Conservation (phyloP, 306 rosid species). For the Trifolium fragiferum region DNA sequence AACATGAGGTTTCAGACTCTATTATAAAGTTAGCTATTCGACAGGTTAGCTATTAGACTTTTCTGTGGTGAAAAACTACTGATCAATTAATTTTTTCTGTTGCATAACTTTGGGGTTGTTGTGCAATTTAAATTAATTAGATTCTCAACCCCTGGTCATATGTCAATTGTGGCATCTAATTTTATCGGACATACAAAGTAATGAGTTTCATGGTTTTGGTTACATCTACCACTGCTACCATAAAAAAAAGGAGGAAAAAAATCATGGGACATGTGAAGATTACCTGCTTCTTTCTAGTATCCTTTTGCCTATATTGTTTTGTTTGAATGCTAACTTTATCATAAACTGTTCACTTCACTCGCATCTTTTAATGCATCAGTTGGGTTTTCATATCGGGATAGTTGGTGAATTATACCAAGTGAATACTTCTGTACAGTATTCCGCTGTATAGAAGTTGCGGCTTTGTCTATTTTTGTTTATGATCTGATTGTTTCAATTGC, state of each 20-base stretch:
- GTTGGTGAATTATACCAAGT: slow-evolving; percentile 5
- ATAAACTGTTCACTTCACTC: background rate
- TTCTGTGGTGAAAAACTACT: slow-evolving; percentile 11
- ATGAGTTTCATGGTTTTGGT: slow-evolving; percentile 21
- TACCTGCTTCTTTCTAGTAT: slow-evolving; percentile 13
- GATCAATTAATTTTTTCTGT: slow-evolving; percentile 13
- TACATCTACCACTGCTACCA: background rate
- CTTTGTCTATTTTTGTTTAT: slow-evolving; percentile 18
- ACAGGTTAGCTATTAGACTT: background rate
- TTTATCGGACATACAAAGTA: slow-evolving; percentile 14
- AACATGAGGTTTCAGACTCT: slow-evolving; percentile 11
- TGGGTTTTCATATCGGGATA: slow-evolving; percentile 4
- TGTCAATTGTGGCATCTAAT: slow-evolving; percentile 14
- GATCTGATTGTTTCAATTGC: slow-evolving; percentile 25
- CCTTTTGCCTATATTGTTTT: slow-evolving; percentile 8
- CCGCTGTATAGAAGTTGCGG: slow-evolving; percentile 8
- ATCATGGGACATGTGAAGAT: background rate
- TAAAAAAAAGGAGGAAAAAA: background rate
- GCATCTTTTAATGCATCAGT: slow-evolving; percentile 8
- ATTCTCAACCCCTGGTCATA: slow-evolving; percentile 16
- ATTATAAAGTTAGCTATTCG: background rate
- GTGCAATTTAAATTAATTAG: slow-evolving; percentile 19
- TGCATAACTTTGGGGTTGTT: background rate
- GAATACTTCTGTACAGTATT: background rate
- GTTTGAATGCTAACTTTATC: slow-evolving; percentile 26